A percentile compares a stretch with the other conserved stretches of the same genome.
Evolutionary conservation across 164 flowering plant species (phyloP).

Genomic region (Chimonanthus praecox): DNA sequence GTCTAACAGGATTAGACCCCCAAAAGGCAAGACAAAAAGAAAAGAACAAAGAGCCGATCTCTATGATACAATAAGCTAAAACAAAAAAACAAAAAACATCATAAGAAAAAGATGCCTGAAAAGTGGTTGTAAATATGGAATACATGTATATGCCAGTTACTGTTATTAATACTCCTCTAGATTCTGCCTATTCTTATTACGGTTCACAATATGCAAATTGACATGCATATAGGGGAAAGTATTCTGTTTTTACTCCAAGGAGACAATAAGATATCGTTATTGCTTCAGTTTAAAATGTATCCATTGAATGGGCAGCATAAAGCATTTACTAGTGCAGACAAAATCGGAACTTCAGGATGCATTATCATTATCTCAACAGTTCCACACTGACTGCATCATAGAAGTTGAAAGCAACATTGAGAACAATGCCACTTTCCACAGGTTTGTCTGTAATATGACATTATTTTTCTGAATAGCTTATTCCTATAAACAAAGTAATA

Average conservation of each 20-base stretch:
- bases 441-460: slow-evolving; percentile 30
- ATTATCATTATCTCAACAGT: slow-evolving; percentile 37
- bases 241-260: not conserved
- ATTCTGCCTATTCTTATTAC: not conserved
- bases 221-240: not conserved
- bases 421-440: slow-evolving; percentile 69
- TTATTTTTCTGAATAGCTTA: not conserved
- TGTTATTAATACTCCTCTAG: not conserved
- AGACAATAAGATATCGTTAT: not conserved
- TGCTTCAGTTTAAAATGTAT: not conserved
- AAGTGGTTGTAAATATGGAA: no score
- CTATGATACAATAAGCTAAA: no score
- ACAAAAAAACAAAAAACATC: no score
- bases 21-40: no score
- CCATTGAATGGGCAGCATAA: slow-evolving; percentile 47
- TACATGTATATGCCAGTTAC: no score
- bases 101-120: no score
- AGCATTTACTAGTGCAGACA: slow-evolving; percentile 59
- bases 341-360: slow-evolving; percentile 67
- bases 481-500: slow-evolving; percentile 1
- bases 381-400: slow-evolving; percentile 51
- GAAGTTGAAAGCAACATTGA: slow-evolving; percentile 84
- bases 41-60: no score
- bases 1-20: no score
- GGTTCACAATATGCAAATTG: not conserved